A percentile compares a stretch with the other conserved stretches of the same genome.
These are phyloP conservation scores for Agaricus bisporus DNA, from an alignment of 768 basidiomycete genomes.

Conservation along the genomic window DNA sequence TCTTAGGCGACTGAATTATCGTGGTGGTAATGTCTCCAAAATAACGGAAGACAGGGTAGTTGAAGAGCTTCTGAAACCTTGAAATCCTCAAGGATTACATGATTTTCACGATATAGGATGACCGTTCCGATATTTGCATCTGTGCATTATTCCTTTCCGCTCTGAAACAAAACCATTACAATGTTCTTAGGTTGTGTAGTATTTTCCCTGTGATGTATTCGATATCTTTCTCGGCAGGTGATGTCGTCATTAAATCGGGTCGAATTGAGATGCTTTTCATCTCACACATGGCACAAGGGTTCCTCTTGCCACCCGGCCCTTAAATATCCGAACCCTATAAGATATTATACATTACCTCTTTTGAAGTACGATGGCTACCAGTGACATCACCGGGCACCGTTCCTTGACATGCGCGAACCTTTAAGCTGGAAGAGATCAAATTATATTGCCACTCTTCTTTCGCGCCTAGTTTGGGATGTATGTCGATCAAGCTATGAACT, in stretches of 20 bases:
- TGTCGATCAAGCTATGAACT: too few species aligned
- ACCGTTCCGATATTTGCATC: neutral
- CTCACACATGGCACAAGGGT: too few species aligned
- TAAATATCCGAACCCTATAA: neutral
- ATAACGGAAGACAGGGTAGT: slow-evolving; percentile 81
- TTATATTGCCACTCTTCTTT: too few species aligned
- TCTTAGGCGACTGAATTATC: slow-evolving; percentile 83
- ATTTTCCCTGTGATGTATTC: neutral
- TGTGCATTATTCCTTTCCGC: neutral
- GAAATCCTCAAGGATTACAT: neutral
- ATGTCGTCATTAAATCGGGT: neutral
- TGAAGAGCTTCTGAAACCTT: slow-evolving; percentile 73
- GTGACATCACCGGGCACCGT: neutral
- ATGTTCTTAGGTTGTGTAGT: neutral
- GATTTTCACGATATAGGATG: neutral
- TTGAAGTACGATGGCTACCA: neutral
- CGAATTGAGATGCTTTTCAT: neutral
- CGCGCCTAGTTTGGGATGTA: neutral
- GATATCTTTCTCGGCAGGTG: slow-evolving; percentile 1
- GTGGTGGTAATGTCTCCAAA: slow-evolving; percentile 72
- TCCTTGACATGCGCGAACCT: neutral
- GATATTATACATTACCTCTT: neutral
- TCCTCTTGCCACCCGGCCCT: neutral
- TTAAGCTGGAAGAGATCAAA: neutral
- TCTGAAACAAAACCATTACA: neutral